Evolutionary conservation across 2,329 filamentous ascomycete genomes (phyloP), one percentile per base, ranked within the genome.

Genomic region (Hypoxylon sp.): DNA sequence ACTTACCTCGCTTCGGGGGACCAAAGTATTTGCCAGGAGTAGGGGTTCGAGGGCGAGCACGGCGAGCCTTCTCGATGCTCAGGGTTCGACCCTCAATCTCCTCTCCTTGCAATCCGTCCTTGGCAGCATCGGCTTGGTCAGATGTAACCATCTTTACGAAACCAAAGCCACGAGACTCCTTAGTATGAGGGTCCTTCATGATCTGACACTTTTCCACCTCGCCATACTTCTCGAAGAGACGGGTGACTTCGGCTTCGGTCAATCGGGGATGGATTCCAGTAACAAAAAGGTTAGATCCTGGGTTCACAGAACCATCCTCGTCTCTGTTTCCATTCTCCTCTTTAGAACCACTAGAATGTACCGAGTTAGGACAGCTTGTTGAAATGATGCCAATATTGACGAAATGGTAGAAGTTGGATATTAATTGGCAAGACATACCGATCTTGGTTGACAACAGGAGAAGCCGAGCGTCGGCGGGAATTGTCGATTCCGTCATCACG

Each of bases 191-290:
- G 77, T 99, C 95, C 75, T 94, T 89, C 95, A 99, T 99, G 82
- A 99, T 99, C 79, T 97, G 96, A 84, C 94, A 98, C 82, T 96
- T 98, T 82, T 98, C 94, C 54, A 99, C 95, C 77, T 97, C 93
- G 72, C 95, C 95, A 75, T 98, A 98, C 82, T 98, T 99, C 82
- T 97, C 93, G 76, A 99, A 99, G 70, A 99, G 89, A 78, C 93
- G 93, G 56, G 91, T 91, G 65, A 99, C 92, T 77, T 98, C 95
- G 15, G 89, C 87, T 79, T 99, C 95, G 49, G 87, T 89, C 70
- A 99, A 87, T 74, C 92, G 91, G 60, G 95, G 95, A 79, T 98
- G 93, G 70, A 99, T 99, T 72, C 95, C 95, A 68, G 95, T 99
- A 70, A 99, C 95, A 79, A 99, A 99, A 63, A 99, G 91, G 83